A percentile compares a stretch with the other conserved stretches of the same genome.
phyloP scores from a whole-genome alignment of 768 basidiomycete species.

The Fistulinella prunicolor region DNA sequence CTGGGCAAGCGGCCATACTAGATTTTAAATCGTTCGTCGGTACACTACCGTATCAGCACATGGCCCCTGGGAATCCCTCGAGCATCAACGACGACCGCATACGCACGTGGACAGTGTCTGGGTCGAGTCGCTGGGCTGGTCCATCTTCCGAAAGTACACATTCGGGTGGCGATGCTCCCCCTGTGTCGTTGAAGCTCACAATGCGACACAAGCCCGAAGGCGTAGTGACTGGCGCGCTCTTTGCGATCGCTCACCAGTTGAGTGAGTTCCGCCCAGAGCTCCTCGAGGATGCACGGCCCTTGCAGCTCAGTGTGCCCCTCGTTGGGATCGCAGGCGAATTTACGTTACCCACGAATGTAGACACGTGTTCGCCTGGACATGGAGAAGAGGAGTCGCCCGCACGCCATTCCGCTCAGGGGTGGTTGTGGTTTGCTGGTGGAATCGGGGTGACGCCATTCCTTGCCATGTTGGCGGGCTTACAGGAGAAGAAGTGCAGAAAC shows the following conservation, averaged over 20 bases:
- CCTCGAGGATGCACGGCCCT: conserved; percentile 37
- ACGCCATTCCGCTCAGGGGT: conserved; percentile 11
- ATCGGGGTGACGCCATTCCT: conserved; percentile 68
- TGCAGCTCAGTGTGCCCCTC: conserved; percentile 43
- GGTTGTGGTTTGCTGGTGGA: conserved; percentile 60
- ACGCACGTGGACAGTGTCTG: conserved; percentile 63
- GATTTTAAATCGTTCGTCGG: conserved; percentile 55
- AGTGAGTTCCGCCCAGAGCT: conserved; percentile 38
- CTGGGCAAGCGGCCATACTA: conserved; percentile 56
- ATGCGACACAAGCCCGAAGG: conserved; percentile 58
- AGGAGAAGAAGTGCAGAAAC: background rate
- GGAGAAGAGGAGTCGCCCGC: background rate
- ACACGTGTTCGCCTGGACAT: background rate
- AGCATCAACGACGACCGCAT: conserved; percentile 63
- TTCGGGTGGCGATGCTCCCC: background rate
- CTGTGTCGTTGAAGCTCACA: conserved; percentile 42
- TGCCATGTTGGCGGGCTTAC: conserved; percentile 43
- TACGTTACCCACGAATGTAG: conserved; percentile 26
- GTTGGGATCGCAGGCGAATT: conserved; percentile 57
- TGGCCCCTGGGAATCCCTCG: conserved; percentile 47
- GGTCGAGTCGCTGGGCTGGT: conserved; percentile 18
- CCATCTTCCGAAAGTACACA: background rate
- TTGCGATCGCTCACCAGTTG: conserved; percentile 46
- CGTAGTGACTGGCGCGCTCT: conserved; percentile 51
- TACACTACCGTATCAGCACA: conserved; percentile 47